A percentile compares a stretch with the other conserved stretches of the same genome.
Evolutionary conservation across 441 rosid genomes (phyloP).

Genomic region (Aleurites moluccanus): DNA sequence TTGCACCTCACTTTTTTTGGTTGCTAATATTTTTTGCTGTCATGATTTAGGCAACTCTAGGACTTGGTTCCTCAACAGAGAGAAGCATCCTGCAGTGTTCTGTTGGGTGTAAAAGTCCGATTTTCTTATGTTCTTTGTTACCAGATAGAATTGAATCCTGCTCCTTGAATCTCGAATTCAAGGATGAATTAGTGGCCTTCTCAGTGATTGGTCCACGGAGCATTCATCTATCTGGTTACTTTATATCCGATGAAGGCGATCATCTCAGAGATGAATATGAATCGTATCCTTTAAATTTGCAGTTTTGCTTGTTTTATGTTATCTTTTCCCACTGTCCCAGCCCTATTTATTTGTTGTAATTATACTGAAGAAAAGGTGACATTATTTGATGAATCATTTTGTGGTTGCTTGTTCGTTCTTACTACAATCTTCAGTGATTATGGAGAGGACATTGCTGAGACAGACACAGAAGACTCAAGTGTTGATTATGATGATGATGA

Average conservation of each 20-base stretch:
- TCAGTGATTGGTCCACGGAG: constrained; percentile 70
- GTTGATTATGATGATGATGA: constrained; percentile 61
- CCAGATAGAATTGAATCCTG: constrained; percentile 70
- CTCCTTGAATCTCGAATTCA: constrained; percentile 72
- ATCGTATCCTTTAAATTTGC: constrained; percentile 56
- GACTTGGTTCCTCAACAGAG: constrained; percentile 60
- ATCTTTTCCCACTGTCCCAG: not conserved
- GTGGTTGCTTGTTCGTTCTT: constrained; percentile 32
- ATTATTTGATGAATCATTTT: constrained; percentile 6
- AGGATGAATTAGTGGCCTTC: constrained; percentile 63
- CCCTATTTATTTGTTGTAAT: not conserved
- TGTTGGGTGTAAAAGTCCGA: constrained; percentile 50
- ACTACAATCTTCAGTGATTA: constrained; percentile 55
- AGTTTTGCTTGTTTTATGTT: not conserved
- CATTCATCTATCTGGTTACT: constrained; percentile 83
- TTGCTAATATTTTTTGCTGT: not conserved
- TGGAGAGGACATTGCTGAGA: constrained; percentile 58
- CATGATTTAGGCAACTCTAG: constrained; percentile 75
- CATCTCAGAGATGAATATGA: constrained; percentile 51
- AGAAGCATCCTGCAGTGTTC: constrained; percentile 74
- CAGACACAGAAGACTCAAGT: constrained; percentile 61
- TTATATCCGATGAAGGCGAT: constrained; percentile 53
- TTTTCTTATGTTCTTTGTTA: constrained; percentile 75
- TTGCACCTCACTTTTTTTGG: not conserved
- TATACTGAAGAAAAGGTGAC: not conserved